Percentiles rank a stretch among this genome's conserved stretches.
Conservation (phyloP, 2,329 filamentous ascomycete species). For the Akanthomyces dipterigenus region DNA sequence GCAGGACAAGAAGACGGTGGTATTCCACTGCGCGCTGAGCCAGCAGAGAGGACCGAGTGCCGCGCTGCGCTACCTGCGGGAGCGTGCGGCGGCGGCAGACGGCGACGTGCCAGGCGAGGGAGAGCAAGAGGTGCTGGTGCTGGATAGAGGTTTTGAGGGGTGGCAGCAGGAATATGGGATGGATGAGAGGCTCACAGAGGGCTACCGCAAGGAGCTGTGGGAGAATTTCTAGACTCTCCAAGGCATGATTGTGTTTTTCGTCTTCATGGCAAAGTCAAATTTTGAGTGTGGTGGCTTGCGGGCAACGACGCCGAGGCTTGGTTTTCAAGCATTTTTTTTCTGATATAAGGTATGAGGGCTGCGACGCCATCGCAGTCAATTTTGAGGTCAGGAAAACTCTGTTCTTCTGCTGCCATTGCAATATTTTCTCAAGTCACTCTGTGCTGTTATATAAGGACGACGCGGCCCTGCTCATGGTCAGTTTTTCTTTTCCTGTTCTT, state of each 20-base stretch:
- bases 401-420: too few species aligned
- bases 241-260: background rate
- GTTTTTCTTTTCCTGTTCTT: background rate
- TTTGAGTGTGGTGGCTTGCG: background rate
- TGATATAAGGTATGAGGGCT: background rate
- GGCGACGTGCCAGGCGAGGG: slow-evolving; percentile 18
- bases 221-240: slow-evolving; percentile 39
- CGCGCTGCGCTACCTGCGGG: slow-evolving; percentile 71
- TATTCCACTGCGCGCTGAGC: slow-evolving; percentile 91
- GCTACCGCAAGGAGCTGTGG: slow-evolving; percentile 81
- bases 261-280: background rate
- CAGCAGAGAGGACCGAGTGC: slow-evolving; percentile 86
- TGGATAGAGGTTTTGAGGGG: slow-evolving; percentile 76
- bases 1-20: slow-evolving; percentile 69
- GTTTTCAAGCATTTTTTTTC: too few species aligned
- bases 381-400: background rate
- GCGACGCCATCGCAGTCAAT: background rate
- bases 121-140: slow-evolving; percentile 68
- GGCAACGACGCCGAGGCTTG: too few species aligned
- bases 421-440: too few species aligned
- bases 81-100: slow-evolving; percentile 48
- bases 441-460: background rate
- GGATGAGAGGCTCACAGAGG: slow-evolving; percentile 76
- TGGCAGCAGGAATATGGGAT: slow-evolving; percentile 84
- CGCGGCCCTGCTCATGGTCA: background rate